phyloP scores from a whole-genome alignment of 2,329 filamentous ascomycete genomes.

The Thielaviopsis punctulata region DNA sequence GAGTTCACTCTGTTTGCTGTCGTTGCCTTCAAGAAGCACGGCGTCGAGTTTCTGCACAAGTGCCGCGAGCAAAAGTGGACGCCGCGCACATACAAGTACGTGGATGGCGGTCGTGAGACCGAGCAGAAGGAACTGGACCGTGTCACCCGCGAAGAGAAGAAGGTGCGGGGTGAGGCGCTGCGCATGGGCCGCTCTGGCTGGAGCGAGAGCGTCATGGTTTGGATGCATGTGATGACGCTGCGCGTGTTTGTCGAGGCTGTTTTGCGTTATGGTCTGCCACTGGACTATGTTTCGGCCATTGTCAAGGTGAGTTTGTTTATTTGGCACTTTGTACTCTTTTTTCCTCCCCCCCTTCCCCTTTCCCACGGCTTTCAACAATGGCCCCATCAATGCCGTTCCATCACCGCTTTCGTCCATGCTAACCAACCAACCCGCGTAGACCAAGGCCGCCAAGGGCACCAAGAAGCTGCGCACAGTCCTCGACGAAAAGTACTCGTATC shows the following conservation, averaged over 20 bases:
- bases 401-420: background rate
- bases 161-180: constrained; percentile 82
- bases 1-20: constrained; percentile 82
- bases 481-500: constrained; percentile 73
- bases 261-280: constrained; percentile 79
- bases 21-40: constrained; percentile 84
- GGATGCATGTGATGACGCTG: constrained; percentile 80
- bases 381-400: too few relatives aligned
- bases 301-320: constrained; percentile 50
- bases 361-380: too few relatives aligned
- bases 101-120: constrained; percentile 75
- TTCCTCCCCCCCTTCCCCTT: too few relatives aligned
- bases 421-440: background rate
- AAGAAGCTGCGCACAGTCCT: constrained; percentile 67
- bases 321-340: too few relatives aligned
- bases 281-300: constrained; percentile 74
- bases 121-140: constrained; percentile 76
- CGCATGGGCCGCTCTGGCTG: constrained; percentile 79
- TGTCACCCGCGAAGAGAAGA: constrained; percentile 69
- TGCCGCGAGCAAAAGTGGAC: constrained; percentile 88
- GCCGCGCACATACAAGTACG: constrained; percentile 83
- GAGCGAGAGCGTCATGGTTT: constrained; percentile 90
- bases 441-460: constrained; percentile 49
- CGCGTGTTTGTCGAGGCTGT: constrained; percentile 96
- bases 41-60: constrained; percentile 76